Conservation (phyloP, 345 rosid species). For the Hypericum perforatum region DNA sequence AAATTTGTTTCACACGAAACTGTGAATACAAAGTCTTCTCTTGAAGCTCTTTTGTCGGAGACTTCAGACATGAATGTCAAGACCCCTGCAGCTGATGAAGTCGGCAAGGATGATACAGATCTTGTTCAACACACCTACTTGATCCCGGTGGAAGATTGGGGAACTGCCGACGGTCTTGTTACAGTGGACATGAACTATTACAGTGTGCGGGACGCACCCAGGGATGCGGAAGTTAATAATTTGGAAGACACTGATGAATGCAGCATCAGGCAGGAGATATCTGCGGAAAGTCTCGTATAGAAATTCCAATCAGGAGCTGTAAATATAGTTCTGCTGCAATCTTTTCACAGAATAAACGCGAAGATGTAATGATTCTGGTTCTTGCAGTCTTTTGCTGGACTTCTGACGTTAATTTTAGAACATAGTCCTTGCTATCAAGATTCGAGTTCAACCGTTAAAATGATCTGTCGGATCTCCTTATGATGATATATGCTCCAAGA, state of each 20-base stretch:
- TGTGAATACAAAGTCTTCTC: slow-evolving; percentile 20
- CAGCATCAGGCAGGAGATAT: slow-evolving; percentile 7
- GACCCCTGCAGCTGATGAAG: slow-evolving; percentile 14
- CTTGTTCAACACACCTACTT: slow-evolving; percentile 24
- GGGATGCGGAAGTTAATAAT: slow-evolving; percentile 20
- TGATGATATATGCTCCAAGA: no score
- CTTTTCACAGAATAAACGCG: no score
- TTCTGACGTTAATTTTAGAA: no score
- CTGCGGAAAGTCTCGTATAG: slow-evolving; percentile 29
- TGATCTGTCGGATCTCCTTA: no score
- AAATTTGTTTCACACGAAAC: slow-evolving; percentile 32
- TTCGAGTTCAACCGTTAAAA: no score
- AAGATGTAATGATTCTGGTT: no score
- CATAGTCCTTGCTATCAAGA: no score
- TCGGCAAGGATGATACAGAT: slow-evolving; percentile 14
- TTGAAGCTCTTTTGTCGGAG: slow-evolving; percentile 41
- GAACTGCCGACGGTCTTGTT: slow-evolving; percentile 16
- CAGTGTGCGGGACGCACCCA: slow-evolving; percentile 16
- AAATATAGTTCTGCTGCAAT: no score
- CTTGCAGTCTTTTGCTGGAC: no score
- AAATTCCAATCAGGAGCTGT: not conserved
- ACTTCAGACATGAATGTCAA: slow-evolving; percentile 14
- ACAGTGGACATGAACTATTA: slow-evolving; percentile 28
- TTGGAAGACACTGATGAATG: not conserved
- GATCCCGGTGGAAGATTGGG: slow-evolving; percentile 39